phyloP scores from a whole-genome alignment of 495 filamentous ascomycete genomes.

The Articulospora tetracladia region DNA sequence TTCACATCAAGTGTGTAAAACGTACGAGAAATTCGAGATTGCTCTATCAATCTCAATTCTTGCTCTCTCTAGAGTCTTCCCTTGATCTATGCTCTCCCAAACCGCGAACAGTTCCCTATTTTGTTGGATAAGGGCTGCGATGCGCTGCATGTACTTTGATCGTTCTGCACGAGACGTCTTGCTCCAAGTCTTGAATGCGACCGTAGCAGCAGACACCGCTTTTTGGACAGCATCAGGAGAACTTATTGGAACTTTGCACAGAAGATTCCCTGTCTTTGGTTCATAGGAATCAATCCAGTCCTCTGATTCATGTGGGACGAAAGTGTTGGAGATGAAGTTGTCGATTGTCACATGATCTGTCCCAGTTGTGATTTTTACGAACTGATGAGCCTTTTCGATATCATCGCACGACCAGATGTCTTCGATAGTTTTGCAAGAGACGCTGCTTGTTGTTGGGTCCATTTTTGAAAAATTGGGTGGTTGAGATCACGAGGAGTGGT shows the following conservation, averaged over 20 bases:
- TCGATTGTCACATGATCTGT: not conserved
- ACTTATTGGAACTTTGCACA: not conserved
- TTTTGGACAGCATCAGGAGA: not conserved
- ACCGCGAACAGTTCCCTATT: conserved; percentile 6
- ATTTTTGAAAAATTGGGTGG: not conserved
- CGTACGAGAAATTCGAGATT: conserved; percentile 5
- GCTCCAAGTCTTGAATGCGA: conserved; percentile 3
- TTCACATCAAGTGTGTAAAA: not conserved
- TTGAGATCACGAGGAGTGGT: not conserved
- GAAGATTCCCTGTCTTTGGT: not conserved
- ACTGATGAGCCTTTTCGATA: not conserved
- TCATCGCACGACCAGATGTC: not conserved
- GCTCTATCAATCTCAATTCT: conserved; percentile 4
- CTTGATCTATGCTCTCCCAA: conserved; percentile 8
- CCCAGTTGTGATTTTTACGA: not conserved
- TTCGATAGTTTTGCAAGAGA: not conserved
- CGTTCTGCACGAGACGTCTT: not conserved
- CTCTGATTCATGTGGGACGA: not conserved
- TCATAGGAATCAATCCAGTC: not conserved
- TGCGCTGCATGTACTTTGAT: not conserved
- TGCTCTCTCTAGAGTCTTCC: conserved; percentile 6
- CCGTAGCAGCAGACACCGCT: not conserved
- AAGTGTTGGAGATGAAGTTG: conserved; percentile 5
- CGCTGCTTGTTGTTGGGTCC: not conserved
- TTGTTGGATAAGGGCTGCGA: not conserved